Evolutionary conservation across 768 basidiomycete species (phyloP), one percentile per base, ranked within the genome.

Genomic region (Glaciozyma antarctica): DNA sequence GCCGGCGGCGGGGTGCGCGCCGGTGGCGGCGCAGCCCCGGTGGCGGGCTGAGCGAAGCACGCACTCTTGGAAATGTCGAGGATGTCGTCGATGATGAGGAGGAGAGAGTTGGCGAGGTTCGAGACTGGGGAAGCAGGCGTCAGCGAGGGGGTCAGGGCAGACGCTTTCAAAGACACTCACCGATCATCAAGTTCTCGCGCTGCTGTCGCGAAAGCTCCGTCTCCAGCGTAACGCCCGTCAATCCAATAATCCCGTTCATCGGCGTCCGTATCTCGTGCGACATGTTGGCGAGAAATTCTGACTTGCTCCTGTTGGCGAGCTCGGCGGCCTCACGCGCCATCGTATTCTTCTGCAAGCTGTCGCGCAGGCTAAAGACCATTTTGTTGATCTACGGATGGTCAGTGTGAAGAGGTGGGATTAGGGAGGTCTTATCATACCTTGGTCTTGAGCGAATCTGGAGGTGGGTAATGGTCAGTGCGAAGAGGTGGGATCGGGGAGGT

Each of bases 181-280:
- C 57, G 44, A 98, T 85, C 72, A 95, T 81, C 76, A 99, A 79
- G 76, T 92, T 95, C 80, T 98, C 95, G 66, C 94, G 81, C 77
- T 98, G 95, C 47, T 88, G 88, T 69, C 94, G 79, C 66, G 92
- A 95, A 71, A 99, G 78, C 75, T 99, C 95, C 52, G 88, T 91
- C 74, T 99, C 95, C 26, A 99, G 84, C 15, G 95, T 97, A 63
- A 99, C 79, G 77, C 94, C 92, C 21, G 94, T 99, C 92, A 99
- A 92, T n/a, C 94, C 94, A 71, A 99, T 98, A 77, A 99, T 99
- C 74, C 95, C 94, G 75, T 98, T 99, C 94, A 98, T 99, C 0
- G 95, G 95, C 28, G 95, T 98, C 76, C 94, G 91, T 62, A 77
- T 77, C 59, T 90, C 90, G 75, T 95, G 93, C 10, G 86, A 88